phyloP scores from a whole-genome alignment of 73 alveolate genomes.

The Tetrahymena borealis region DNA sequence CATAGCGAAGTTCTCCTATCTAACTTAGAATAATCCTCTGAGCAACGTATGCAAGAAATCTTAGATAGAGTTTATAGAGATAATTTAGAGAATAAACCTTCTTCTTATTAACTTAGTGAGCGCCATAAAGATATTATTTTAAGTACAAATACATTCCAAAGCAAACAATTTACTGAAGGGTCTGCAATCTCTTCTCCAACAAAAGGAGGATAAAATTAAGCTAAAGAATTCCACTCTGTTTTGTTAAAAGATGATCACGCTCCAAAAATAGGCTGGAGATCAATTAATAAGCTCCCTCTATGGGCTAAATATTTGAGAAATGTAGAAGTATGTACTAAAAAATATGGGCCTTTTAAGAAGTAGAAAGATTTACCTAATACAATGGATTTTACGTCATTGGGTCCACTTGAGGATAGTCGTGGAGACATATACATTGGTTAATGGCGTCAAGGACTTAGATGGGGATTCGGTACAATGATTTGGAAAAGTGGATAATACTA shows the following conservation, averaged over 20 bases:
- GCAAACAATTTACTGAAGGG: neutral
- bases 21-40: neutral
- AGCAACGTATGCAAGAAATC: neutral
- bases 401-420: neutral
- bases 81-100: neutral
- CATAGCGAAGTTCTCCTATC: neutral
- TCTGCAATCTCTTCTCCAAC: neutral
- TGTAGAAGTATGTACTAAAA: neutral
- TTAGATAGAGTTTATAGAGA: neutral
- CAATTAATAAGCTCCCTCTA: neutral
- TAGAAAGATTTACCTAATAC: neutral
- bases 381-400: neutral
- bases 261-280: neutral
- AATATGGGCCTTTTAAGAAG: neutral
- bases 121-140: neutral
- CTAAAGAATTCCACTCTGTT: neutral
- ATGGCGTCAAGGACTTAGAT: constrained; percentile 2
- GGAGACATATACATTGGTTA: constrained; percentile 10
- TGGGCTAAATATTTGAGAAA: neutral
- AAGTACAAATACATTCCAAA: neutral
- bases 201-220: neutral
- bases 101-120: neutral
- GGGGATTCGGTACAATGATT: constrained; percentile 15
- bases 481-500: constrained; percentile 38
- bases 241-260: neutral